Base-by-base conservation (phyloP, 1,284 basidiomycete species). In the Lignosus rhinocerotis region DNA sequence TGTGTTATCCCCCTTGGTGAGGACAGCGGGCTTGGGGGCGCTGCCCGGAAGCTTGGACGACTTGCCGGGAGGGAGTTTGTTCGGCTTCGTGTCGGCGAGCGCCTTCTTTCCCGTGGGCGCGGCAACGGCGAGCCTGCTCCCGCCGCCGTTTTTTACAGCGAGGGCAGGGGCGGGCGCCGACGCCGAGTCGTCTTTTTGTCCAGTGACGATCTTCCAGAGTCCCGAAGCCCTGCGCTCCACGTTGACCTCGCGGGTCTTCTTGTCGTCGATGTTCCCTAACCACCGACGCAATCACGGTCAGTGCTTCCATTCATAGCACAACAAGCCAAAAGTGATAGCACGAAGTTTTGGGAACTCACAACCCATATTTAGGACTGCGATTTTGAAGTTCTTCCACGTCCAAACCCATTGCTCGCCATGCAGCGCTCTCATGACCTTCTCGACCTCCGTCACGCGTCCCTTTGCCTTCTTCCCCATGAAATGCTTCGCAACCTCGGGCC, bases 361-460 rank as follows among this genome's bases (percentile, higher is more conserved):
- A 47, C 85, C 85, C 84, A 90, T 87, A 68, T 82, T 89, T 57
- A 76, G 71, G 79, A 90, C 83, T 0, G 88, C 88, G 43, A 85
- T 78, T 70, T 78, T 81, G 74, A 87, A 90, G 64, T 82, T 86
- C 74, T 87, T 86, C 88, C 88, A 90, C 55, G 79, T 83, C 88
- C 88, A 90, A 16, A 80, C 76, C 68, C 88, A 89, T 61, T 82
- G 84, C 33, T 86, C 83, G 6, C 86, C 87, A 52, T 88, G 80
- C 59, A 89, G 79, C 65, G 85, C 80, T 30, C 77, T 74, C 75
- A 90, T 80, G 58, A 90, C 84, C 41, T 77, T 78, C 71, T 88
- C 87, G 55, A 90, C 72, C 66, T 89, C 86, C 39, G 77, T 71
- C 52, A 90, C 74, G 53, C 87, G 82, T 25, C 75, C 75, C 66